Base-by-base conservation (phyloP, 2,329 filamentous ascomycete species). In the Stagonosporopsis rhizophila region DNA sequence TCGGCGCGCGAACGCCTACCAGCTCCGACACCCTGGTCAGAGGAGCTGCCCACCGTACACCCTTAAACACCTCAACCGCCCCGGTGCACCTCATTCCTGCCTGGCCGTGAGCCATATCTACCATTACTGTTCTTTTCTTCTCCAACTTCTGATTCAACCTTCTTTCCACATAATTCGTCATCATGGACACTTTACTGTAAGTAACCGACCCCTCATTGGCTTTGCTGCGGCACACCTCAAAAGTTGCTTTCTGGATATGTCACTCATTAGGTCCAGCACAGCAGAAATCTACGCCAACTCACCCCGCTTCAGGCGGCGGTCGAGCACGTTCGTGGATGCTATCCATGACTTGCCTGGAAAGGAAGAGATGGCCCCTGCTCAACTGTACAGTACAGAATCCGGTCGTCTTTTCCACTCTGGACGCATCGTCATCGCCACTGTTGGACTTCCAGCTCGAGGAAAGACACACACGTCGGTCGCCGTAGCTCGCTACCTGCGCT, bases 381-480 rank as follows among this genome's bases (percentile, higher is more conserved):
- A 99, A 80, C 84, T 99, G 41, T 99, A 99, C 81, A 97, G 92
- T 76, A 99, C 95, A 49, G 96, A 98, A 84, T 98, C 94, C 44
- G 95, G 95, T 44, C 87, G 95, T 38, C 87, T 99, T 27, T 99
- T 99, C 75, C 95, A 99, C 77, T 97, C 95, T 20, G 95, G 95
- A 44, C 88, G 94, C 55, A 99, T 99, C 74, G 94, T 94, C 44
- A 98, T 99, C 68, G 94, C 95, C 63, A 97, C 96, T 75, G 95
- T 98, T 65, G 95, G 95, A 22, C 85, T 97, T 27, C 95, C 95
- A 38, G 95, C 95, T 35, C 88, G 95, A 70, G 95, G 95, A 59
- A 99, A 99, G 80, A 99, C 95, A 84, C 95, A 99, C 71, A 96
- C 96, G 48, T 97, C 93, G 55, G 95, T 99, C 48, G 96, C 95